Base-by-base conservation (phyloP, 2,329 filamentous ascomycete species). In the Fusarium sambucinum region DNA sequence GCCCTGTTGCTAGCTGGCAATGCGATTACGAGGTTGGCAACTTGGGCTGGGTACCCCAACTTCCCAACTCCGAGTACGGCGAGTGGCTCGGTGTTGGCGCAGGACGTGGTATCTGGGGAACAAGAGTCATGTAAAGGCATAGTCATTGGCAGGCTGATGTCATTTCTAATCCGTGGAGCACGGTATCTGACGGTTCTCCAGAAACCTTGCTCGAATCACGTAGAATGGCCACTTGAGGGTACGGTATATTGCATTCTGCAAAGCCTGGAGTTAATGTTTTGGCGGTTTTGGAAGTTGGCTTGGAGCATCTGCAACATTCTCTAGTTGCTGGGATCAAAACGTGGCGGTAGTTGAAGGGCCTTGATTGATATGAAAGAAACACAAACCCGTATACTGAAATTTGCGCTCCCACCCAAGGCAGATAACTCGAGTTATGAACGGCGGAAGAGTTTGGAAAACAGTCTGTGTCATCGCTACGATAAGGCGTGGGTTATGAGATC, bases 11-110 rank as follows among this genome's bases (percentile, higher is more conserved):
- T 7, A 90, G 87, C 75, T 96, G 93, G 93, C 87, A 90, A 76
- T 95, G 92, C 77, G 93, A 96, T 69, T 95, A 95, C 73, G 93
- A 96, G 79, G 89, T 96, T 50, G 90, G 89, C 40, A 96, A 96
- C 76, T 83, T 96, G 16, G 92, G 91, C 69, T 96, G 93, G 92
- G 91, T 92, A 30, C 93, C 93, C 32, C 90, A 90, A 66, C 82
- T 89, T 23, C 80, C 90, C 57, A 90, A 86, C 30, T 83, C 82
- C 19, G 92, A 94, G 59, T 87, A 86, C 17, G 91, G 92, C 21
- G 93, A 96, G 71, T 96, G 93, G 93, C 82, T 96, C 9, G 93
- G 93, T 44, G 91, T 96, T 3, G 91, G 90, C 73, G 92, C 91
- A 19, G 93, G 93, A 21, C 84, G 92, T 63, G 92, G 93, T 7